Base-by-base conservation (phyloP, 805 yeast species). In the Myxozyma melibiosi region DNA sequence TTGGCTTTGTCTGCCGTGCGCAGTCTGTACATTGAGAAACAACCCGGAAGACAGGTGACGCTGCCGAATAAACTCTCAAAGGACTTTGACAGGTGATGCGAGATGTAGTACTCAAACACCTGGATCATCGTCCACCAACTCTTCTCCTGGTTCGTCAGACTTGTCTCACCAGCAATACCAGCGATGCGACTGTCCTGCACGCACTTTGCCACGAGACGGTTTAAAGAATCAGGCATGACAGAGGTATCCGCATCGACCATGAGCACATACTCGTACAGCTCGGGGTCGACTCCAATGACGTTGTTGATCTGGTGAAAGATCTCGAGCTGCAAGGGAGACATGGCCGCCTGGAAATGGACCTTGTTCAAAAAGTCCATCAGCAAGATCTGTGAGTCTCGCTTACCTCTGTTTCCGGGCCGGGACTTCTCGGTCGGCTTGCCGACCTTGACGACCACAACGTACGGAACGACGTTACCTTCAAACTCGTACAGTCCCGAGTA, bases 21-120 rank as follows among this genome's bases (percentile, higher is more conserved):
- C 24, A 75, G 55, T 49, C 86, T 72, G 67, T 81, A 82, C 75
- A 82, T 75, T 20, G 79, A 75, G 74, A 82, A 82, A 73, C 86
- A 82, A n/a, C 86, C 86, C 0, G 86, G 86, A 60, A 82, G 75
- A 74, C 86, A 82, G 4, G 86, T 83, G 18, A 82, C 85, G 59
- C 83, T 78, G 31, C 85, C 85, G 65, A 82, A 82, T 40, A 82
- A 74, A 20, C 82, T 76, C 70, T 82, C 86, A 65, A 82, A 82
- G 0, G 85, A 84, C 68, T 82, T 82, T 25, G 86, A 80, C 66
- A 81, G 78, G 68, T 82, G 85, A 67, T 82, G 86, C 25, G 85
- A 81, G 65, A 82, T 82, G 67, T 81, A 82, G 67, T 82, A 82
- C 65, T 82, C 86, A 65, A 81, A 82, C 37, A 82, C 86, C 68